Percentiles rank a stretch among this genome's conserved stretches.
These are phyloP conservation scores for Boletus sp. DNA, from an alignment of 768 basidiomycete species.

Conservation along the genomic window DNA sequence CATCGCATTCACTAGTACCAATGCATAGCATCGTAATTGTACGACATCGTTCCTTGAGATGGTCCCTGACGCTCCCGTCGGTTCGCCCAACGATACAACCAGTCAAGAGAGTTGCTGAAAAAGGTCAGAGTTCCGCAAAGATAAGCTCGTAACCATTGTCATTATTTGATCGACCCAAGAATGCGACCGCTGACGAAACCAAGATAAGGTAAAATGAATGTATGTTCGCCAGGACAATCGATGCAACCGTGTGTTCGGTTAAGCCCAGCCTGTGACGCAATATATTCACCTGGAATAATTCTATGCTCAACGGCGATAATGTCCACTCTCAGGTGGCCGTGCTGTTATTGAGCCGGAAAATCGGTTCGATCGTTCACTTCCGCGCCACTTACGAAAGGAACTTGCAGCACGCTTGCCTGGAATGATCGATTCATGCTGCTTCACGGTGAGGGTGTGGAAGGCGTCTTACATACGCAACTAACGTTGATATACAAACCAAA, in stretches of 20 bases:
- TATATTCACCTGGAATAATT: constrained; percentile 22
- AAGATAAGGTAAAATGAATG: constrained; percentile 1
- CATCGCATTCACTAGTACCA: constrained; percentile 16
- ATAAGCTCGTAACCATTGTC: neutral
- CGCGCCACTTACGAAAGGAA: constrained; percentile 32
- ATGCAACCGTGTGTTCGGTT: constrained; percentile 12
- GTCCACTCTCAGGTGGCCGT: constrained; percentile 11
- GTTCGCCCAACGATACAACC: constrained; percentile 1
- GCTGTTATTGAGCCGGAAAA: constrained; percentile 16
- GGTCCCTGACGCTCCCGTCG: constrained; percentile 20
- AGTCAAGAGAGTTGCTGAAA: neutral
- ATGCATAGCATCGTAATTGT: constrained; percentile 24
- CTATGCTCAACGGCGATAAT: constrained; percentile 15
- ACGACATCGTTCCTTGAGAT: constrained; percentile 26
- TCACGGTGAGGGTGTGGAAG: constrained; percentile 18
- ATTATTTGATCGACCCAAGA: constrained; percentile 2
- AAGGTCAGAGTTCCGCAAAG: neutral
- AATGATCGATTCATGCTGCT: constrained; percentile 14
- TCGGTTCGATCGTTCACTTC: constrained; percentile 26
- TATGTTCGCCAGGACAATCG: neutral
- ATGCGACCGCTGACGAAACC: constrained; percentile 1
- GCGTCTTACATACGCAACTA: constrained; percentile 25
- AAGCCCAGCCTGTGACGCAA: constrained; percentile 23
- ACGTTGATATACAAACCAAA: constrained; percentile 16
- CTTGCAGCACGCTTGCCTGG: constrained; percentile 21